phyloP scores from a whole-genome alignment of 2,329 filamentous ascomycete species.

The Neurospora crassa region DNA sequence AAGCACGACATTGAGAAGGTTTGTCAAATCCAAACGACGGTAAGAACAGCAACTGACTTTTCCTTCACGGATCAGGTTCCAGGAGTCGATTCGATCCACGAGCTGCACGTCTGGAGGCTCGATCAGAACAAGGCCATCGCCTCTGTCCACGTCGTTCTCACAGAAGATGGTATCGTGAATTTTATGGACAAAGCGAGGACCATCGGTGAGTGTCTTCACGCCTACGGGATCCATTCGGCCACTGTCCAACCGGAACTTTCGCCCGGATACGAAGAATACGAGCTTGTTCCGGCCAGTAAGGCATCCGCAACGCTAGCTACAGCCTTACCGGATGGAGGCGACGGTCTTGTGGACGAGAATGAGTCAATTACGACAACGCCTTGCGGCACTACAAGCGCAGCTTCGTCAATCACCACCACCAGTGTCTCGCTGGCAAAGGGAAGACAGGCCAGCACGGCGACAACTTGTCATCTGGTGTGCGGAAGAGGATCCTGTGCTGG shows the following conservation, averaged over 20 bases:
- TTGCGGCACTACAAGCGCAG: neutral
- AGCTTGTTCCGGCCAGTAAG: neutral
- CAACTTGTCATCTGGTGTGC: slow-evolving; percentile 41
- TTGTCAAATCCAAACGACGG: slow-evolving; percentile 4
- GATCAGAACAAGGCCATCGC: slow-evolving; percentile 62
- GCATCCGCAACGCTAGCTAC: neutral
- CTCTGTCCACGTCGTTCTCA: slow-evolving; percentile 58
- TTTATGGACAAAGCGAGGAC: slow-evolving; percentile 54
- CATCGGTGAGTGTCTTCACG: slow-evolving; percentile 60
- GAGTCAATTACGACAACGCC: neutral
- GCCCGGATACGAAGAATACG: neutral
- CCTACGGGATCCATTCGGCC: slow-evolving; percentile 62
- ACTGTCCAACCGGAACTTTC: slow-evolving; percentile 58
- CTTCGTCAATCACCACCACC: neutral
- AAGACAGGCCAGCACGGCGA: slow-evolving; percentile 5
- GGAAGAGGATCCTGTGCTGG: slow-evolving; percentile 22
- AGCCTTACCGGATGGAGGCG: neutral
- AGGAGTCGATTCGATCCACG: slow-evolving; percentile 58
- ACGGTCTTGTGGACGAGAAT: slow-evolving; percentile 1
- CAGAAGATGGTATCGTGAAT: slow-evolving; percentile 41
- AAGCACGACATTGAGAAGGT: slow-evolving; percentile 60
- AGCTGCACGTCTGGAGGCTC: slow-evolving; percentile 66
- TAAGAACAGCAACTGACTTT: slow-evolving; percentile 7
- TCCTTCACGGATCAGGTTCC: slow-evolving; percentile 38
- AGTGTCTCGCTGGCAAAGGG: neutral